Conservation (phyloP, 2,329 filamentous ascomycete species). For the Pleomassaria siparia region DNA sequence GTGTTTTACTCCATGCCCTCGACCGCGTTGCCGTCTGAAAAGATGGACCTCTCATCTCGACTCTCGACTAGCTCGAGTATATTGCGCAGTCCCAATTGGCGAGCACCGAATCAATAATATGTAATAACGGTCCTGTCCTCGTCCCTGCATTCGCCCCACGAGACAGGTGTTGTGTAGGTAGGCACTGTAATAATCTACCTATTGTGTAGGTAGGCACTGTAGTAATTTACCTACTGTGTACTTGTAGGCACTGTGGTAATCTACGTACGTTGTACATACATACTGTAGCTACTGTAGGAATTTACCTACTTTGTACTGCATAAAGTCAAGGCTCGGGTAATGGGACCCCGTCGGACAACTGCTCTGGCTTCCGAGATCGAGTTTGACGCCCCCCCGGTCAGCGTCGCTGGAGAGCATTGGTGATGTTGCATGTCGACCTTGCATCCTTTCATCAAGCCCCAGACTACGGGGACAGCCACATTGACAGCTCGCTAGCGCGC, state of each 20-base stretch:
- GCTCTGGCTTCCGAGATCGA: conserved; percentile 30
- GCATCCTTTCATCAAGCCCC: conserved; percentile 19
- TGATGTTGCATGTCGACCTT: conserved; percentile 20
- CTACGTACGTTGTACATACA: too few relatives aligned
- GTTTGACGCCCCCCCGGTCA: conserved; percentile 25
- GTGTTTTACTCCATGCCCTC: conserved; percentile 7
- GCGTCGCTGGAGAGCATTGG: conserved; percentile 15
- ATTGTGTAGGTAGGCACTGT: too few relatives aligned
- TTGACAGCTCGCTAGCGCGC: conserved; percentile 15
- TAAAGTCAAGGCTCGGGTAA: conserved; percentile 16
- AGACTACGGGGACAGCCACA: conserved; percentile 24
- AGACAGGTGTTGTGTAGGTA: conserved; percentile 4
- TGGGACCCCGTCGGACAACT: conserved; percentile 24
- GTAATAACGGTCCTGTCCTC: conserved; percentile 15
- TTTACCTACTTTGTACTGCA: too few relatives aligned
- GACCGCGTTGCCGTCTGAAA: background rate
- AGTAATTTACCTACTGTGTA: too few relatives aligned
- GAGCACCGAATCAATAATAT: conserved; percentile 18
- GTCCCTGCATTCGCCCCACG: conserved; percentile 11
- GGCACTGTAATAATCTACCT: too few relatives aligned
- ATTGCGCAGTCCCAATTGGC: conserved; percentile 18
- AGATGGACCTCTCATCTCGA: conserved; percentile 15
- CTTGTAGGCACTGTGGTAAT: too few relatives aligned
- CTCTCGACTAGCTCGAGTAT: conserved; percentile 12
- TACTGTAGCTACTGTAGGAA: too few relatives aligned